Base-by-base conservation (phyloP, 2,329 filamentous ascomycete species). In the Raffaelea ambrosiae region DNA sequence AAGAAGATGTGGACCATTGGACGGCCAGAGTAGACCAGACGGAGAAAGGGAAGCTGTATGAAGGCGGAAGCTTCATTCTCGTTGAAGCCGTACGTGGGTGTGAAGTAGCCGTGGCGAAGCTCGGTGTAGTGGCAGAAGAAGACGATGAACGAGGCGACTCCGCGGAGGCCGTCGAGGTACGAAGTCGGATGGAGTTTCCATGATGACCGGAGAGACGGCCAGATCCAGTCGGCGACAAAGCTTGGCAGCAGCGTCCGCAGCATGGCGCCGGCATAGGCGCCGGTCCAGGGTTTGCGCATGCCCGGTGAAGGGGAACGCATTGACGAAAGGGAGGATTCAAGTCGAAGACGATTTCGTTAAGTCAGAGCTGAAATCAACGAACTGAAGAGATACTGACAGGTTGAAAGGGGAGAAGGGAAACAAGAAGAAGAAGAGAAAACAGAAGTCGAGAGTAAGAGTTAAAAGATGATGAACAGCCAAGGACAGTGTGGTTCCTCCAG, bases 121-220 rank as follows among this genome's bases (percentile, higher is more conserved):
- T 47, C 40, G 59, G 56, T 59, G 0, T 57, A 49, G 51, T 63
- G 63, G 50, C 53, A 62, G 8, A 63, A 41, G 10, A 64, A 53
- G 8, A 80, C 76, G 33, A 78, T 59, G 29, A 79, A 65, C 3
- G 76, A 74, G 3, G 76, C 73, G 46, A 77, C 70, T 7, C 76
- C 76, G 55, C 76, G 64, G 19, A 79, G 62, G 7, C 75, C 76
- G 53, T 79, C 75, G 58, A 62, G 48, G 59, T 59, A 63, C 8
- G 59, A 57, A 14, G 59, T 59, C 9, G 53, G 53, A 23, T 59
- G 59, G 29, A 51, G 43, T 19, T 39, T 46, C 50, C 55, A 59
- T 5, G 7, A n/a, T 9, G 40, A 22, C 7, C 40, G 40, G 5
- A 33, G 21, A 5, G 64, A 59, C 23, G 59, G 59, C 57, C 59